Evolutionary conservation across 1,284 basidiomycete species (phyloP), one percentile per base, ranked within the genome.

Genomic region (Apiotrichum domesticum): DNA sequence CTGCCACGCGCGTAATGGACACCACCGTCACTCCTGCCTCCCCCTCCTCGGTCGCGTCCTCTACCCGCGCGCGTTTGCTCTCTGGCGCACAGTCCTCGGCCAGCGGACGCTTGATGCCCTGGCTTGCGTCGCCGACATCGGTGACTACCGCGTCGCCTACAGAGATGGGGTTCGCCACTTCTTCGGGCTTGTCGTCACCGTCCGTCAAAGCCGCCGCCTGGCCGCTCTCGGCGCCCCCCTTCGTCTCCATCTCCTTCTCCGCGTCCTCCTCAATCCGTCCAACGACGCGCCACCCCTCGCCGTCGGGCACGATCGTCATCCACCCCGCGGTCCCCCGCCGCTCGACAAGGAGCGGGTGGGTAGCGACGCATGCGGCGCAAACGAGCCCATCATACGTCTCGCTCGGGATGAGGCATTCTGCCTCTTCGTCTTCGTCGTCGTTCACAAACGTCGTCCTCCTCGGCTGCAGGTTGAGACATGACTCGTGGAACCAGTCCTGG

Each of bases 401-500:
- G 2, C 70, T 70, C 3, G 66, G 69, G 10, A 77, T 71, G 8
- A 76, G 57, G n/a, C 70, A 67, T 4, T 62, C 52, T 29, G 59
- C 55, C 50, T 74, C 71, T 14, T 73, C 73, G 34, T 68, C 69
- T 6, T 70, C 70, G 1, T 72, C 71, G 4, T 71, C 70, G 5
- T 61, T 60, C 4, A 15, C 43, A 2, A 39, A 45, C 35, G 15
- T 39, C 1, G 35, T 37, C 43, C 62, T 59, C 46, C 54, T 49
- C 1, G 45, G 49, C 15, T 64, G 66, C 3, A 75, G 62, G 52
- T 73, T 74, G 34, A 75, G 64, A 41, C 73, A 75, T 10, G 70
- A 65, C 46, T 75, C 73, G 54, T 75, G 73, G 46, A 71, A 70
- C 73, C 71, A 73, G 54, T 74, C 72, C 69, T 72, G 45, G 29